Base-by-base conservation (phyloP, 2,329 filamentous ascomycete species). In the Fusarium napiforme region DNA sequence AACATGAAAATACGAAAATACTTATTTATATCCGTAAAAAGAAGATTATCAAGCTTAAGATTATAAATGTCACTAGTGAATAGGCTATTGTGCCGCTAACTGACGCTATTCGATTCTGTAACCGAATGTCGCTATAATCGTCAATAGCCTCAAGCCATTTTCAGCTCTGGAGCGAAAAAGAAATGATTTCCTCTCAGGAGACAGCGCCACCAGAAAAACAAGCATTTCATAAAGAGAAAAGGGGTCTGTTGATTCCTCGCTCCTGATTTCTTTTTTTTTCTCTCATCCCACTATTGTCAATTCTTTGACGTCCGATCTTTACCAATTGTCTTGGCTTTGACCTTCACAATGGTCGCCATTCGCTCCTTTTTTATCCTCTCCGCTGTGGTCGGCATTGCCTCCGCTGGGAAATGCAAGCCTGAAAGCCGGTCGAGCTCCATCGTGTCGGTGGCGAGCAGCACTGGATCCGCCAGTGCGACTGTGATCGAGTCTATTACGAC, bases 201-300 rank as follows among this genome's bases (percentile, higher is more conserved):
- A 36, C 5, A 28, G 23, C 34, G 6, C 50, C 23, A 12, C 50
- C 3, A 18, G 4, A 6, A 26, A 37, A n/a, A 28, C 4, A 15
- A 19, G 11, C 4, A 10, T 9, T 7, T 7, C 1, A 53, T 39
- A 39, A n/a, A 21, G 4, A 39, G 19, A 0, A 7, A 5, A 15
- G 4, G 2, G 11, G 4, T 23, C 47, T 19, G 0, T 2, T 11
- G 2, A 10, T 1, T 23, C 11, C 11, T 19, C 1, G 5, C 4
- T 34, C 47, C 8, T 1, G 11, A 4, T 7, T 10, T 3, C 21
- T 14, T 19, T 19, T 11, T 14, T 14, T 15, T 12, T 7, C 16
- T 18, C 8, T 19, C 5, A 50, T 23, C 9, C 3, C 9, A 3
- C 5, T n/a, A 26, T 14, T 58, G 55, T 58, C 55, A 23, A 58